A percentile compares a stretch with the other conserved stretches of the same genome.
Evolutionary conservation across 1,284 basidiomycete species (phyloP).

Genomic region (Trichosporon asahii): DNA sequence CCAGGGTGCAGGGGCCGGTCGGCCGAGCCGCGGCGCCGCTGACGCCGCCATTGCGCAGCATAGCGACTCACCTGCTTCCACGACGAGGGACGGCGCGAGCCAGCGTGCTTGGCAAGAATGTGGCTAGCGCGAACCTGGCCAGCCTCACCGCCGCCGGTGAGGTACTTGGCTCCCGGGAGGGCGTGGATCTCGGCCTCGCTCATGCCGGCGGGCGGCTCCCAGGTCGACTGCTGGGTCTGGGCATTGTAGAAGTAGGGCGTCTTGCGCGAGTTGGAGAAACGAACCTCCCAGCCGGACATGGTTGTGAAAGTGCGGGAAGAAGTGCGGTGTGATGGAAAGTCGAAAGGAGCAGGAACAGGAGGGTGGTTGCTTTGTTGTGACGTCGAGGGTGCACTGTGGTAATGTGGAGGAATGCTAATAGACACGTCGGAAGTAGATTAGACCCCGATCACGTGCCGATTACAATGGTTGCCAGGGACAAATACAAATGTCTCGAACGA

Average conservation of each 20-base stretch:
- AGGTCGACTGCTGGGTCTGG: conserved; percentile 67
- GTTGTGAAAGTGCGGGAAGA: not conserved
- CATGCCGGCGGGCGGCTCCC: conserved; percentile 74
- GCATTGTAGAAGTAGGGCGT: conserved; percentile 88
- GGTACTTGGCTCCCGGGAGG: conserved; percentile 64
- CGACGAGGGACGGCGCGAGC: conserved; percentile 78
- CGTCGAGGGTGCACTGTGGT: not conserved
- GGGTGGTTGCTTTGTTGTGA: not conserved
- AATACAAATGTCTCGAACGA: not conserved
- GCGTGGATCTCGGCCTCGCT: conserved; percentile 60
- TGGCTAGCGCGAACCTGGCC: conserved; percentile 85
- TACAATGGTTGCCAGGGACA: not conserved
- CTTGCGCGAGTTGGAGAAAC: conserved; percentile 72
- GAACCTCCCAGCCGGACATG: conserved; percentile 65
- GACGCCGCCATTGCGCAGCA: not conserved
- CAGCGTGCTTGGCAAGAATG: conserved; percentile 86
- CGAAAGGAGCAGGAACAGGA: no score
- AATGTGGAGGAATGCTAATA: not conserved
- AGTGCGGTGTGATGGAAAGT: not conserved
- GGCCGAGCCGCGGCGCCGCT: not conserved
- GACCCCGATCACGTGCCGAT: conserved; percentile 9
- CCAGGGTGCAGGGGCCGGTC: not conserved
- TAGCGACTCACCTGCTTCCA: conserved; percentile 76
- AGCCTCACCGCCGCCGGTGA: conserved; percentile 35
- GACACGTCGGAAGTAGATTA: not conserved